Evolutionary conservation across 225 moss, liverwort and hornwort species (phyloP).

Genomic region (Pseudisothecium myosuroides): DNA sequence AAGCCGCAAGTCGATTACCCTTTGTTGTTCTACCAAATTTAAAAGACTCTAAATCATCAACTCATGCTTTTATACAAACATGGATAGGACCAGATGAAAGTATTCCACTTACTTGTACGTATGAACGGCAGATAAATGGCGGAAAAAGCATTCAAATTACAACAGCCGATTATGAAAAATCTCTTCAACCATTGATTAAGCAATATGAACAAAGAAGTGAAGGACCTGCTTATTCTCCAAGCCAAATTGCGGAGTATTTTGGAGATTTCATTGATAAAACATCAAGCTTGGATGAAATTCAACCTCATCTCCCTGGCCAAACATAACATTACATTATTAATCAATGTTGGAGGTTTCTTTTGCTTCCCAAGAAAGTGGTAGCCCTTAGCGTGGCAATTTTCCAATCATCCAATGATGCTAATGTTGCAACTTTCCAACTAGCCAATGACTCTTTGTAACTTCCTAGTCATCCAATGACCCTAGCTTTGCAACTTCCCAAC

Average conservation of each 20-base stretch:
- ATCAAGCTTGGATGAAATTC: not conserved
- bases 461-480: no score
- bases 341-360: no score
- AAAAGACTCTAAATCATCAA: not conserved
- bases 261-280: not conserved
- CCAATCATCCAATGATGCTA: not conserved
- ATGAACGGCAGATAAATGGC: not conserved
- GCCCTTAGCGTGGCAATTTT: no score
- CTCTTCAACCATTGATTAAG: not conserved
- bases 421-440: not conserved
- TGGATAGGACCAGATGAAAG: not conserved
- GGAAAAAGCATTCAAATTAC: not conserved
- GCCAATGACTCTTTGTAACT: no score
- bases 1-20: not conserved
- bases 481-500: no score
- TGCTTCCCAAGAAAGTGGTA: no score
- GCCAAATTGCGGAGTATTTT: conserved; percentile 9
- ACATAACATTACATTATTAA: not conserved
- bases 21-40: not conserved
- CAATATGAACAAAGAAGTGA: not conserved
- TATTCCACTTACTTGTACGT: not conserved
- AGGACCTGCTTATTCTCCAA: not conserved
- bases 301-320: conserved; percentile 5
- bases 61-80: conserved; percentile 1
- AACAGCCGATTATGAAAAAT: not conserved